Percentiles rank a stretch among this genome's conserved stretches.
phyloP scores from a whole-genome alignment of 768 basidiomycete species.

The Suillus paluster region DNA sequence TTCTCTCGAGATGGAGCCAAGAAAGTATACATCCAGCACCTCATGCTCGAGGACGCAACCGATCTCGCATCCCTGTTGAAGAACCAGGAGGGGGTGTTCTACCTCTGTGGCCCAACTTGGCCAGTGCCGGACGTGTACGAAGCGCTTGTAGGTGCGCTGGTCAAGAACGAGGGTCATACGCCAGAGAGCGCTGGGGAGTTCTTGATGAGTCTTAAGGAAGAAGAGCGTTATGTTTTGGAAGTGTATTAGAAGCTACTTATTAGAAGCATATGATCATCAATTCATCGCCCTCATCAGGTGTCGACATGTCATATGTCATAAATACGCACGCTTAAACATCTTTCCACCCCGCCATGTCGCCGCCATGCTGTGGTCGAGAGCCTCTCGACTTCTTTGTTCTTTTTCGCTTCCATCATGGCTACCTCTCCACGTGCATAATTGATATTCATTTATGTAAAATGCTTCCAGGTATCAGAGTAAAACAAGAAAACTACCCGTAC shows the following conservation, averaged over 20 bases:
- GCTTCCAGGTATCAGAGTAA: neutral
- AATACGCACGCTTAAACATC: neutral
- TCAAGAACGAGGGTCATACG: constrained; percentile 68
- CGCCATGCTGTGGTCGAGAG: neutral
- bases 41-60: constrained; percentile 91
- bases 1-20: constrained; percentile 93
- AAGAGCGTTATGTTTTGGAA: constrained; percentile 97
- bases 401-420: neutral
- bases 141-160: constrained; percentile 83
- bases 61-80: constrained; percentile 76
- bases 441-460: neutral
- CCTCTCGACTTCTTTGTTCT: neutral
- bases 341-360: neutral
- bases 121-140: constrained; percentile 99
- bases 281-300: neutral
- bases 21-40: constrained; percentile 99
- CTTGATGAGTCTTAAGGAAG: constrained; percentile 91
- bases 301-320: neutral
- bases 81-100: constrained; percentile 82
- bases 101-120: constrained; percentile 98
- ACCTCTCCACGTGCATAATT: neutral
- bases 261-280: neutral
- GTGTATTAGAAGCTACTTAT: constrained; percentile 34
- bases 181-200: constrained; percentile 73
- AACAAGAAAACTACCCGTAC: too few relatives aligned